Evolutionary conservation across 495 filamentous ascomycete genomes (phyloP).

Genomic region (Annulohypoxylon bovei): DNA sequence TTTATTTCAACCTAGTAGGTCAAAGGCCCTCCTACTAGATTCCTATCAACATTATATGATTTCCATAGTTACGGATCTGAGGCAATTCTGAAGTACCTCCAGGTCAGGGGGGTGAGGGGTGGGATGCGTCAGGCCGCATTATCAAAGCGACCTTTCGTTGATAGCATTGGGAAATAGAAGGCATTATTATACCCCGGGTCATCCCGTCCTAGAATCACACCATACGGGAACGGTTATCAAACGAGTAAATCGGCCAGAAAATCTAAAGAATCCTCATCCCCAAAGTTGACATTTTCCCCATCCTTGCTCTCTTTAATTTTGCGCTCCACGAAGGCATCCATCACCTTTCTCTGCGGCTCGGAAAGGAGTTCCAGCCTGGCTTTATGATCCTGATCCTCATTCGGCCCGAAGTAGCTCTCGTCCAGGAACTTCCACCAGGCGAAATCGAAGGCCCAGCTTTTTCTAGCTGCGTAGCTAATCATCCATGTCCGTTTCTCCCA

Average conservation of each 20-base stretch:
- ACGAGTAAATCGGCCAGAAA: not conserved
- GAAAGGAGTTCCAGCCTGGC: not conserved
- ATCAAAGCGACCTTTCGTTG: not conserved
- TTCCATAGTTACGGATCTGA: not conserved
- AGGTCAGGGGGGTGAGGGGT: not conserved
- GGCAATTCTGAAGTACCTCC: not conserved
- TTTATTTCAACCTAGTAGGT: too few species aligned
- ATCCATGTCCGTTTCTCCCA: constrained; percentile 47
- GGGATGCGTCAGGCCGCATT: not conserved
- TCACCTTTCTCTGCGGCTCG: not conserved
- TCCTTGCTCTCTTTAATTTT: not conserved
- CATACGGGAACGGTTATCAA: not conserved
- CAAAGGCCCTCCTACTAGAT: too few species aligned
- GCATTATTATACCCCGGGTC: not conserved
- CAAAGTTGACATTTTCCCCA: not conserved
- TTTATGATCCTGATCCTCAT: not conserved
- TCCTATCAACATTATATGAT: not conserved
- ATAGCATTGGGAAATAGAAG: not conserved
- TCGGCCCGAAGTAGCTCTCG: constrained; percentile 38
- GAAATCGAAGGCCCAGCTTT: constrained; percentile 48
- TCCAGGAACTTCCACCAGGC: constrained; percentile 45
- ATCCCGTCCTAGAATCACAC: not conserved
- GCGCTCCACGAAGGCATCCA: not conserved
- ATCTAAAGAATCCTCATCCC: not conserved
- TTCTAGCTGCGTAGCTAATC: constrained; percentile 46